Evolutionary conservation across 345 rosid genomes (phyloP).

Genomic region (Stellera chamaejasme): DNA sequence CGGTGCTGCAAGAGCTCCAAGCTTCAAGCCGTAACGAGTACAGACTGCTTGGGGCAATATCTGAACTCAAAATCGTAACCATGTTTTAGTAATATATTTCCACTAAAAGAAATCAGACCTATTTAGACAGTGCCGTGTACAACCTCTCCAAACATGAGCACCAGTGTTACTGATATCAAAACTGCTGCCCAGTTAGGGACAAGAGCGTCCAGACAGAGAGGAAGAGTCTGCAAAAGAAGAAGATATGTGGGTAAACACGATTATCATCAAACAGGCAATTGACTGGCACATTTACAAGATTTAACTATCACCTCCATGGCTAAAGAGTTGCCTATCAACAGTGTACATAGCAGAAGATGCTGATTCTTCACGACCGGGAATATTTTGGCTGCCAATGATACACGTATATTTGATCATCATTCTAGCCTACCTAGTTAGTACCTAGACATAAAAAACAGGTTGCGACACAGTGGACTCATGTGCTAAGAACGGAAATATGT

Average conservation of each 20-base stretch:
- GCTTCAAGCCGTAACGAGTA: conserved; percentile 83
- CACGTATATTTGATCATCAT: no score
- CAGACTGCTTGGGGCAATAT: conserved; percentile 92
- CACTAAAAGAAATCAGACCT: not conserved
- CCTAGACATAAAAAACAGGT: no score
- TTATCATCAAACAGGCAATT: not conserved
- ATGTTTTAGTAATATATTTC: not conserved
- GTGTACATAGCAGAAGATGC: conserved; percentile 87
- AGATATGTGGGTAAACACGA: conserved; percentile 6
- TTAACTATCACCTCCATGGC: conserved; percentile 74
- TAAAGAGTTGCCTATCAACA: conserved; percentile 82
- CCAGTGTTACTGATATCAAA: conserved; percentile 70
- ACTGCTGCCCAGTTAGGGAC: conserved; percentile 83
- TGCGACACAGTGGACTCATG: no score
- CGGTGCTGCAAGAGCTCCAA: conserved; percentile 87
- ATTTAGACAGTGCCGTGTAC: not conserved
- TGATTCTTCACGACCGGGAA: conserved; percentile 92
- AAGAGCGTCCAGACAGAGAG: conserved; percentile 79
- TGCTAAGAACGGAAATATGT: no score
- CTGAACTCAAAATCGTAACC: conserved; percentile 27
- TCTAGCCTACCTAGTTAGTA: no score
- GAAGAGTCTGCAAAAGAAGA: conserved; percentile 47
- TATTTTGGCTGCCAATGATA: conserved; percentile 57
- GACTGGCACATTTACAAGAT: no score
- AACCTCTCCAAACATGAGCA: conserved; percentile 90